A percentile compares a stretch with the other conserved stretches of the same genome.
Conservation (phyloP, 345 rosid genomes). For the Lenwebbia sp. region DNA sequence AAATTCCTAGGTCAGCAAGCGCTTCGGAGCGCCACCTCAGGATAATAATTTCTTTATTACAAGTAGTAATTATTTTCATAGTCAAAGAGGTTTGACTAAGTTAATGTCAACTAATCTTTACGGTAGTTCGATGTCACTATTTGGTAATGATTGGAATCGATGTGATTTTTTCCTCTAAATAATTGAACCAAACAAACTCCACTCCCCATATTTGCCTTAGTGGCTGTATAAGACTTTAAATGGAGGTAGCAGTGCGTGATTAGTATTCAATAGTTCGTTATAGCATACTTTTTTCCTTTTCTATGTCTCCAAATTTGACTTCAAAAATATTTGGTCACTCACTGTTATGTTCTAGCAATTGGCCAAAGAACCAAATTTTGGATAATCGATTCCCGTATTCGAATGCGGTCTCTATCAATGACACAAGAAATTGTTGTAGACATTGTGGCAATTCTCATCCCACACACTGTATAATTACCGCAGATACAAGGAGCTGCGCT, state of each 20-base stretch:
- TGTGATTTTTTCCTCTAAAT: background rate
- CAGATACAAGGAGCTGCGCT: background rate
- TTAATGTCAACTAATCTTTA: too few relatives aligned
- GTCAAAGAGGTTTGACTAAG: too few relatives aligned
- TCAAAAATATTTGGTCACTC: background rate
- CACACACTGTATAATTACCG: background rate
- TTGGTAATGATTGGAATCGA: background rate
- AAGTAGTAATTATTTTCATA: background rate
- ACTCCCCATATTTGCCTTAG: background rate
- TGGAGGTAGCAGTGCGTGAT: background rate
- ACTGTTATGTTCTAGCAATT: background rate
- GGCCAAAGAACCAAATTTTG: background rate
- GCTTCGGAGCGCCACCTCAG: slow-evolving; percentile 13
- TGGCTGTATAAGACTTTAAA: background rate
- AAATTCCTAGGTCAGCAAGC: slow-evolving; percentile 48
- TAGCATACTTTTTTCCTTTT: background rate
- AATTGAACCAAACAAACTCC: background rate
- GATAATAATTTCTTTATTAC: background rate
- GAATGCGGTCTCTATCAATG: background rate
- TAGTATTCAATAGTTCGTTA: background rate
- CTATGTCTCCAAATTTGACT: background rate
- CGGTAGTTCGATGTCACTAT: too few relatives aligned
- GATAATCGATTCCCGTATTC: background rate
- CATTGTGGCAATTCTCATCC: background rate
- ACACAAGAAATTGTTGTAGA: background rate